Conservation (phyloP, 257 asterid species). For the Solanum lycopersicoides region DNA sequence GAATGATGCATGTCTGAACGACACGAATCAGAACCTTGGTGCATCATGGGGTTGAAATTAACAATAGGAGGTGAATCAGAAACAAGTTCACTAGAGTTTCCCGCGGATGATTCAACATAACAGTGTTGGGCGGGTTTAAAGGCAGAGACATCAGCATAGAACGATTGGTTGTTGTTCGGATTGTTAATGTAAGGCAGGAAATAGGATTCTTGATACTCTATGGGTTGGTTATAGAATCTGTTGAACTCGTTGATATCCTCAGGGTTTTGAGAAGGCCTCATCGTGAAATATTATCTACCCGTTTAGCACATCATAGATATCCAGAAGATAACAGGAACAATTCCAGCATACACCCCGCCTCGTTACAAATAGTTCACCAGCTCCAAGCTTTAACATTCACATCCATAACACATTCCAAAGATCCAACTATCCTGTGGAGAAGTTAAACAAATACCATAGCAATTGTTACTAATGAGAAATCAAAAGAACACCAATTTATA, state of each 20-base stretch:
- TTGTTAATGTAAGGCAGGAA: background rate
- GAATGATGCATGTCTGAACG: constrained; percentile 10
- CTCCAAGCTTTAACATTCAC: background rate
- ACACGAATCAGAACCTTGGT: background rate
- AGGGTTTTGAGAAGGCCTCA: constrained; percentile 13
- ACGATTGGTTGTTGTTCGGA: constrained; percentile 2
- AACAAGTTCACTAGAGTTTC: background rate
- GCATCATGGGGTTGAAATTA: constrained; percentile 1
- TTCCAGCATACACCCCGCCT: background rate
- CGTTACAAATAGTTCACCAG: background rate
- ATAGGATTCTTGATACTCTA: constrained; percentile 2
- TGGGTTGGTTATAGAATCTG: background rate
- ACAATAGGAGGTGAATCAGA: background rate
- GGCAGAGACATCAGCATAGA: constrained; percentile 2
- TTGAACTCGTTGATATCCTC: background rate
- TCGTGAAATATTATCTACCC: background rate
- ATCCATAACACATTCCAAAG: background rate
- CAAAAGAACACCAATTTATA: background rate
- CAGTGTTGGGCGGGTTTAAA: background rate
- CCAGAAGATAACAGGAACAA: background rate
- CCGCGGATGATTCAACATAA: background rate
- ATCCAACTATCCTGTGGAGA: background rate
- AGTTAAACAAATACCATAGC: background rate
- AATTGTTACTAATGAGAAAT: background rate
- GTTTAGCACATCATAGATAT: background rate